Conservation (phyloP, 2,329 filamentous ascomycete species). For the Colletotrichum acutatum region DNA sequence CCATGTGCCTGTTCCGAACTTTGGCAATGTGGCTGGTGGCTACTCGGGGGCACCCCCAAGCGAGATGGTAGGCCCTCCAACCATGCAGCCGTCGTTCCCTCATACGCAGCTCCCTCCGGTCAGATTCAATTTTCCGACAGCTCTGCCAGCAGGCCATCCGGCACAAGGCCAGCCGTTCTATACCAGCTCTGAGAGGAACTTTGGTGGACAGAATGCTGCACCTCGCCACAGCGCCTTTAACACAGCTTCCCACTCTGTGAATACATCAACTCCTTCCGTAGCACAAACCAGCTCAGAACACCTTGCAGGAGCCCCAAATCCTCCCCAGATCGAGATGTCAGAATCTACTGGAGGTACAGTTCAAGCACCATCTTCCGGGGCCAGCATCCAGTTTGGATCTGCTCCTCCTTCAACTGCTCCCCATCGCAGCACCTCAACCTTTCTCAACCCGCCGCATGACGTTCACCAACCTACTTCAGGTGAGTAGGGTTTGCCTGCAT, state of each 20-base stretch:
- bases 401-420: slow-evolving; percentile 26
- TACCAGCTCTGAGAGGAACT: slow-evolving; percentile 3
- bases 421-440: not conserved
- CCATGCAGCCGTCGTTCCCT: slow-evolving; percentile 12
- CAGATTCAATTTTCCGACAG: not conserved
- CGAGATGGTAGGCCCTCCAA: not conserved
- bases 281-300: not conserved
- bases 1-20: slow-evolving; percentile 4
- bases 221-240: not conserved
- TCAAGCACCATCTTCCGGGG: slow-evolving; percentile 10
- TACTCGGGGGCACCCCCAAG: slow-evolving; percentile 5
- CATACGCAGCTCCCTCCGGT: slow-evolving; percentile 8
- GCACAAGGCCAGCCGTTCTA: slow-evolving; percentile 9
- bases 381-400: slow-evolving; percentile 34
- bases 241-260: not conserved
- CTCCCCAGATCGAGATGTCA: not conserved
- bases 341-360: not conserved
- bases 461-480: slow-evolving; percentile 8
- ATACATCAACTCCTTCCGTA: not conserved
- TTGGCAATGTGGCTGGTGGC: not conserved
- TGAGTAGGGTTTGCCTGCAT: not conserved
- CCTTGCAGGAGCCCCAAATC: not conserved
- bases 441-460: slow-evolving; percentile 4
- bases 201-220: not conserved
- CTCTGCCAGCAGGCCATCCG: not conserved